A percentile compares a stretch with the other conserved stretches of the same genome.
Evolutionary conservation across 495 filamentous ascomycete species (phyloP).

Genomic region (Echria macrotheca): DNA sequence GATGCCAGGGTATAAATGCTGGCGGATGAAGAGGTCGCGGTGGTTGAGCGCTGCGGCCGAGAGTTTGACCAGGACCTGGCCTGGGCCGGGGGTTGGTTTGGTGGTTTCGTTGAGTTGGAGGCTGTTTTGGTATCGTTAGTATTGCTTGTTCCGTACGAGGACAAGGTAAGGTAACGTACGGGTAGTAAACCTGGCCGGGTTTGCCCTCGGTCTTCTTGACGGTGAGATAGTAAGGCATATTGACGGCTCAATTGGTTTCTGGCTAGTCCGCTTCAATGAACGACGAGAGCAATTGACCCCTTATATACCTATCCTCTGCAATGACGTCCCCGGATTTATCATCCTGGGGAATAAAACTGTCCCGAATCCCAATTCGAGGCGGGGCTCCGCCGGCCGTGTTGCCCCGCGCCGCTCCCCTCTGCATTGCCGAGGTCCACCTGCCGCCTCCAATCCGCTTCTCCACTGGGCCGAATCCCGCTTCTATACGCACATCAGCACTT

Average conservation of each 20-base stretch:
- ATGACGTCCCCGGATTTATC: background rate
- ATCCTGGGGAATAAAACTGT: background rate
- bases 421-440: background rate
- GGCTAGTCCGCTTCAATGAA: background rate
- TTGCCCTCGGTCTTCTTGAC: conserved; percentile 58
- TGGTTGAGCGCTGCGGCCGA: conserved; percentile 81
- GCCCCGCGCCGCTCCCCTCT: background rate
- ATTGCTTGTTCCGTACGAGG: background rate
- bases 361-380: background rate
- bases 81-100: conserved; percentile 52
- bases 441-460: background rate
- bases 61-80: conserved; percentile 64
- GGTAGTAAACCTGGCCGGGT: conserved; percentile 82
- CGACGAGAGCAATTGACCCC: no score
- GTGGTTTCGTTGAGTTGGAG: conserved; percentile 57
- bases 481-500: no score
- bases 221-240: conserved; percentile 43
- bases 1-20: conserved; percentile 80
- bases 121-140: conserved; percentile 35
- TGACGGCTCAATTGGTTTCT: background rate
- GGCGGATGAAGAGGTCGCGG: conserved; percentile 86
- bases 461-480: background rate
- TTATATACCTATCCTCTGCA: no score
- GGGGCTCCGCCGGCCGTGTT: background rate
- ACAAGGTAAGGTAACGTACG: conserved; percentile 35